Evolutionary conservation across 2,329 filamentous ascomycete genomes (phyloP), one percentile per base, ranked within the genome.

Genomic region (Xylariaceae sp.): DNA sequence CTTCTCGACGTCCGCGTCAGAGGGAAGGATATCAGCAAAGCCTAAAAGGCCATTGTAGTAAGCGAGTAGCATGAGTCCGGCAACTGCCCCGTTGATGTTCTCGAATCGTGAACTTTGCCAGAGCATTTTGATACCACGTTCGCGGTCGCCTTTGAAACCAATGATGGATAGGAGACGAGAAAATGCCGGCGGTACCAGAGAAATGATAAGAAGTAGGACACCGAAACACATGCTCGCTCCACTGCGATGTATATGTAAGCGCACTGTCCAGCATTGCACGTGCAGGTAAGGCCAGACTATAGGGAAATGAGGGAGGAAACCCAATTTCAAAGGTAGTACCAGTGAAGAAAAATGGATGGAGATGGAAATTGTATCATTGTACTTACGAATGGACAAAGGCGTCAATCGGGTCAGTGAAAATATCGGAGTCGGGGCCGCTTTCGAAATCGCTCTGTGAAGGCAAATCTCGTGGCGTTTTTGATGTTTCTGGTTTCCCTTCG

Each of bases 21-120:
- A 82, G 0, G 91, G 88, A 14, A 96, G 79, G 53, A 99, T 97
- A 70, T 99, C 95, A 60, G 92, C 91, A 64, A 92, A 89, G 1
- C 90, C 91, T 14, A 96, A 82, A 28, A 96, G 83, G 5, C 89
- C 90, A 70, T 96, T 96, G 75, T 97, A 96, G 74, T 92, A 98
- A 0, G 86, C 87, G 14, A 98, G 81, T 0, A 97, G 78, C 23
- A 91, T 84, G 36, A 98, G 81, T 0, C 89, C 91, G 0, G 93
- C 88, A 70, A 98, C 88, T 6, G 91, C 94, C n/a, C 93, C 94
- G 69, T 97, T 96, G 68, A 98, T 84, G 72, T 96, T 96, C 60
- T 87, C 77, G 71, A 93, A 95, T 46, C 87, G 87, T 19, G 91
- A 92, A 11, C 92, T 91, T 71, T 91, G 87, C 95, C 95, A 99